A percentile compares a stretch with the other conserved stretches of the same genome.
These are phyloP conservation scores for Talaromyces liani DNA, from an alignment of 495 filamentous ascomycete species.

Conservation along the genomic window DNA sequence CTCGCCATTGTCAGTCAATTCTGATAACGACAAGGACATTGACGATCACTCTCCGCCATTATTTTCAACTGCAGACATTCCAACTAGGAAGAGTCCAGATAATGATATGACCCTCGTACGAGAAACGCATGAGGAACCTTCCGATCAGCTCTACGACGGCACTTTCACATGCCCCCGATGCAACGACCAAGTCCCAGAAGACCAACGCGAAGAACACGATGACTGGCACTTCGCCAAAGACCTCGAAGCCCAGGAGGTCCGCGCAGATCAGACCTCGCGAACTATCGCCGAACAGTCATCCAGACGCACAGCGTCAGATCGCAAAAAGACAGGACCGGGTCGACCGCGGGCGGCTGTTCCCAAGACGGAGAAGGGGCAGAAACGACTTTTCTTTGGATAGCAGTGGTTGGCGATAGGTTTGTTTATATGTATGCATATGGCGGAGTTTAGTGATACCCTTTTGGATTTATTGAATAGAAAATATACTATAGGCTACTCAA, in stretches of 20 bases:
- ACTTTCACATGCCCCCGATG: constrained; percentile 62
- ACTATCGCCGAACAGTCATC: constrained; percentile 14
- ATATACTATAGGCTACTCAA: too few species aligned
- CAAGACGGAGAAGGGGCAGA: constrained; percentile 72
- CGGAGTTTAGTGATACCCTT: constrained; percentile 7
- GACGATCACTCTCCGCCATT: neutral
- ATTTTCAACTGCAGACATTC: neutral
- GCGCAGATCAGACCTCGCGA: constrained; percentile 21
- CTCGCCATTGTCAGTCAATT: neutral
- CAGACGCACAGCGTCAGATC: constrained; percentile 11
- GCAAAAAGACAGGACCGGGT: constrained; percentile 10
- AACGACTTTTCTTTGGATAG: constrained; percentile 59
- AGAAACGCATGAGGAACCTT: neutral
- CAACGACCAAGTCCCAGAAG: constrained; percentile 43
- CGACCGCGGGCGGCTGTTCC: constrained; percentile 16
- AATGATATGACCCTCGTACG: neutral
- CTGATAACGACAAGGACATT: neutral
- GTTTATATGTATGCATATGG: neutral
- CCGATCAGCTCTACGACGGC: constrained; percentile 10
- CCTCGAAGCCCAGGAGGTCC: constrained; percentile 57
- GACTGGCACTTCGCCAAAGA: constrained; percentile 97
- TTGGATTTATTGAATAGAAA: neutral
- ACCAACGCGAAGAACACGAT: constrained; percentile 65
- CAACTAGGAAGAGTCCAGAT: neutral
- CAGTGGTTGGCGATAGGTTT: neutral